These are phyloP conservation scores for Aspergillus ustus DNA, from an alignment of 2,329 filamentous ascomycete genomes.

Conservation along the genomic window DNA sequence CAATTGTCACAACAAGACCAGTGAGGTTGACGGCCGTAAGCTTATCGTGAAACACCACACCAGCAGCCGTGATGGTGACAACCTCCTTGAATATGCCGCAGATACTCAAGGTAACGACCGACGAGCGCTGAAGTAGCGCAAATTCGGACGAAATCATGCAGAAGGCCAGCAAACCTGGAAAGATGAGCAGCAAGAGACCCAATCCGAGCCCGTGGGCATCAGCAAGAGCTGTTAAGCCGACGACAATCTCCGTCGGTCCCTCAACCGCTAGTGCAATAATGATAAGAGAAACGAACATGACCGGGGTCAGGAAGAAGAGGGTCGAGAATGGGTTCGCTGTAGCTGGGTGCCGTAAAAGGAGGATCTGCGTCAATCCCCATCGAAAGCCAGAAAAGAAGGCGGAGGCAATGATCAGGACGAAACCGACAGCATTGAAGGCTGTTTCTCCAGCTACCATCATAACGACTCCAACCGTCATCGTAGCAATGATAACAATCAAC, in stretches of 20 bases:
- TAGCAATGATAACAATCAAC: slow-evolving; percentile 82
- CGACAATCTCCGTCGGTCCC: slow-evolving; percentile 70
- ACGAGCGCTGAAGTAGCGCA: slow-evolving; percentile 89
- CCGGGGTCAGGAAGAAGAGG: slow-evolving; percentile 94
- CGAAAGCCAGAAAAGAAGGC: slow-evolving; percentile 96
- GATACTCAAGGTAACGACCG: slow-evolving; percentile 93
- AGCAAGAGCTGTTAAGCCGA: slow-evolving; percentile 67
- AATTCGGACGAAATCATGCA: slow-evolving; percentile 97
- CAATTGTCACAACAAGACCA: slow-evolving; percentile 85
- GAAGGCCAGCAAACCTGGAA: slow-evolving; percentile 90
- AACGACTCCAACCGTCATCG: slow-evolving; percentile 90
- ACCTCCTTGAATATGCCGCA: slow-evolving; percentile 99
- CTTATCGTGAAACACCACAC: slow-evolving; percentile 83
- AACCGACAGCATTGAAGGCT: slow-evolving; percentile 83
- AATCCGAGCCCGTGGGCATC: slow-evolving; percentile 69
- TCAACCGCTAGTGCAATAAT: slow-evolving; percentile 84
- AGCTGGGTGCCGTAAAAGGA: slow-evolving; percentile 89
- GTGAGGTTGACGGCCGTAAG: slow-evolving; percentile 86
- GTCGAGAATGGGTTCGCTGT: slow-evolving; percentile 96
- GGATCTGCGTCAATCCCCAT: slow-evolving; percentile 97
- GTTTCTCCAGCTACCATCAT: slow-evolving; percentile 99
- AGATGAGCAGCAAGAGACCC: slow-evolving; percentile 76
- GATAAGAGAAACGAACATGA: slow-evolving; percentile 89
- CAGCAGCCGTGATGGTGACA: slow-evolving; percentile 88
- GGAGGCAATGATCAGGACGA: slow-evolving; percentile 88